Evolutionary conservation across 2,329 filamentous ascomycete genomes (phyloP).

Genomic region (Stachybotrys chlorohalonatus): DNA sequence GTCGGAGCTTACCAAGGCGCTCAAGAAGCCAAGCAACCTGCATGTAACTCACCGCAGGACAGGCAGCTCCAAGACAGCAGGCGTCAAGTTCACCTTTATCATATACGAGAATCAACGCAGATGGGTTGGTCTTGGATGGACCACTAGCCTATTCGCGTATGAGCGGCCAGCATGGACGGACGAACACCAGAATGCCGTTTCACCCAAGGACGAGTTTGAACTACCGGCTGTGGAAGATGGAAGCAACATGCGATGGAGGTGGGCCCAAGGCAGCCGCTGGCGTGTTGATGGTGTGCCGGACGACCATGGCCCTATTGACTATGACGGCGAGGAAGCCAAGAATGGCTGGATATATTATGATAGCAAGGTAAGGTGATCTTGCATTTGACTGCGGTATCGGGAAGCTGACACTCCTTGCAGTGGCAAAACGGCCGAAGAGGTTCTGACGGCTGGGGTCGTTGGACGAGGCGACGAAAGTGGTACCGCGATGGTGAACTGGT

Average conservation of each 20-base stretch:
- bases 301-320: slow-evolving; percentile 32
- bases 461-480: slow-evolving; percentile 92
- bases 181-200: slow-evolving; percentile 78
- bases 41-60: slow-evolving; percentile 16
- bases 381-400: background rate
- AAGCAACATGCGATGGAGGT: slow-evolving; percentile 53
- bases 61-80: slow-evolving; percentile 51
- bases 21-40: slow-evolving; percentile 17
- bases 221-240: slow-evolving; percentile 53
- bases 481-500: slow-evolving; percentile 93
- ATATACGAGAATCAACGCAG: slow-evolving; percentile 93
- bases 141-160: slow-evolving; percentile 79
- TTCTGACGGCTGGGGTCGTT: slow-evolving; percentile 85
- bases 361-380: slow-evolving; percentile 59
- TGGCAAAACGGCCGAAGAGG: slow-evolving; percentile 85
- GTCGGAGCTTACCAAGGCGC: slow-evolving; percentile 38
- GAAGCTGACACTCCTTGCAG: slow-evolving; percentile 28
- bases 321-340: slow-evolving; percentile 51
- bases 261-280: slow-evolving; percentile 83
- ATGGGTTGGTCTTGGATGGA: slow-evolving; percentile 95
- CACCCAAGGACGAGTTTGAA: slow-evolving; percentile 61
- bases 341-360: slow-evolving; percentile 97
- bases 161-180: slow-evolving; percentile 91
- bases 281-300: slow-evolving; percentile 67
- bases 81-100: slow-evolving; percentile 92